Evolutionary conservation across 2,329 filamentous ascomycete species (phyloP), one percentile per base, ranked within the genome.

Genomic region (Graphilbum sp.): DNA sequence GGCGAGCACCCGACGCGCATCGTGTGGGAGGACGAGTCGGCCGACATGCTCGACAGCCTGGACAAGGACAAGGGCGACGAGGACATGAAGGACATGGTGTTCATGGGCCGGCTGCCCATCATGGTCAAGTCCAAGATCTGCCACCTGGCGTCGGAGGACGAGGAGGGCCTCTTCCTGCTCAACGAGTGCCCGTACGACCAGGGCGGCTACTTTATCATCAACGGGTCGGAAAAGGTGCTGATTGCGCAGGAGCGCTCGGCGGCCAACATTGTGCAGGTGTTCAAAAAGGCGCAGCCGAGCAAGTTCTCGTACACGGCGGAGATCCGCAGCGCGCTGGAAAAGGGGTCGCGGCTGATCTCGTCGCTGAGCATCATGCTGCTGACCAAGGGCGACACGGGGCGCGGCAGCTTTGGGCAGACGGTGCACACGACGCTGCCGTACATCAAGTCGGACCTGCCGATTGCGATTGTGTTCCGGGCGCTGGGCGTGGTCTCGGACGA

Each of bases 161-260:
- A 96, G 46, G 79, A 90, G 38, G 79, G 83, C 36, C 68, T 98
- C 2, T 96, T 93, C 55, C 69, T 82, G 34, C 78, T 92, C 58
- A 94, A 94, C 54, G 90, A 98, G 60, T 98, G 90, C 49, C 90
- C 90, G 1, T 98, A 95, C 57, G 90, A 98, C 53, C 90, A 95
- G 54, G 90, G 90, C 48, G 90, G 90, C 47, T 98, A 98, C 60
- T 98, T 98, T 54, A 85, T 98, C 51, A 98, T 98, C 68, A 98
- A 98, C 62, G 90, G 90, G 32, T 93, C 84, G 59, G 90, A 98
- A 56, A 98, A 98, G 67, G 90, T 98, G 18, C 64, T 98, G 49
- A 98, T 98, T 51, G 90, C 90, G 1, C 90, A 98, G 57, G 90
- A 98, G 60, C 81, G 90, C 45, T 95, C 87, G 54, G 90, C 90